Percentiles rank a stretch among this genome's conserved stretches.
These are phyloP conservation scores for Colletotrichum sublineola DNA, from an alignment of 2,329 filamentous ascomycete genomes.

Conservation along the genomic window DNA sequence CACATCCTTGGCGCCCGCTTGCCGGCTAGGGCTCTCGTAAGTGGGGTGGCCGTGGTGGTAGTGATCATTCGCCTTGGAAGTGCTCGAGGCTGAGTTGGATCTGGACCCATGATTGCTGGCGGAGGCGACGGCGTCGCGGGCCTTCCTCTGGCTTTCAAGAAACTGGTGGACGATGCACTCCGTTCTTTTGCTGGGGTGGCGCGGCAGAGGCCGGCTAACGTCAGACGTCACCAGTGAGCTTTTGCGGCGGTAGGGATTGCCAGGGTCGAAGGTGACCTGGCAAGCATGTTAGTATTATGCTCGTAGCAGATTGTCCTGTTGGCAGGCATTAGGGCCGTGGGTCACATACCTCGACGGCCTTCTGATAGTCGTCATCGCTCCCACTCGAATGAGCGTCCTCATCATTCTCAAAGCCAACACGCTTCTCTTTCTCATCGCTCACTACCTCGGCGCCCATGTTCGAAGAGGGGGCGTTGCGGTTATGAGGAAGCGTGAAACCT, in stretches of 20 bases:
- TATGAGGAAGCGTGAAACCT: slow-evolving; percentile 2
- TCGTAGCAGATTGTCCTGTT: neutral
- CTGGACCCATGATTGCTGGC: slow-evolving; percentile 47
- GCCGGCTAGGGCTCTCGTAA: slow-evolving; percentile 43
- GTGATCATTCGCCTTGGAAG: slow-evolving; percentile 32
- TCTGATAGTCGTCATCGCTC: slow-evolving; percentile 64
- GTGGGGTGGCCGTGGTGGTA: slow-evolving; percentile 49
- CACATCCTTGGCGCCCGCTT: slow-evolving; percentile 44
- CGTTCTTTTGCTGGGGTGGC: slow-evolving; percentile 56
- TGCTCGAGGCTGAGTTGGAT: slow-evolving; percentile 32
- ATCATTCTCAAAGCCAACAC: slow-evolving; percentile 48
- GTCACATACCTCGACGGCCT: slow-evolving; percentile 63
- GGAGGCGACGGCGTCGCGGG: slow-evolving; percentile 44
- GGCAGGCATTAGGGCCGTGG: neutral
- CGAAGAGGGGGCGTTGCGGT: neutral
- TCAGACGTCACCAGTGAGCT: slow-evolving; percentile 72
- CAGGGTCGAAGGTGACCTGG: slow-evolving; percentile 73
- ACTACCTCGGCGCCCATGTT: slow-evolving; percentile 17
- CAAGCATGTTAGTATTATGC: neutral
- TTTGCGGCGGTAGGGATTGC: slow-evolving; percentile 74
- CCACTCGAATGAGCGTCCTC: slow-evolving; percentile 59
- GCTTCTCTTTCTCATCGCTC: slow-evolving; percentile 45
- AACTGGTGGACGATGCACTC: slow-evolving; percentile 77
- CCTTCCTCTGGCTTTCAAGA: slow-evolving; percentile 67
- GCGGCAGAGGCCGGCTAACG: slow-evolving; percentile 53